phyloP scores from a whole-genome alignment of 208 protist genomes.

The Trichomonas gallinae region DNA sequence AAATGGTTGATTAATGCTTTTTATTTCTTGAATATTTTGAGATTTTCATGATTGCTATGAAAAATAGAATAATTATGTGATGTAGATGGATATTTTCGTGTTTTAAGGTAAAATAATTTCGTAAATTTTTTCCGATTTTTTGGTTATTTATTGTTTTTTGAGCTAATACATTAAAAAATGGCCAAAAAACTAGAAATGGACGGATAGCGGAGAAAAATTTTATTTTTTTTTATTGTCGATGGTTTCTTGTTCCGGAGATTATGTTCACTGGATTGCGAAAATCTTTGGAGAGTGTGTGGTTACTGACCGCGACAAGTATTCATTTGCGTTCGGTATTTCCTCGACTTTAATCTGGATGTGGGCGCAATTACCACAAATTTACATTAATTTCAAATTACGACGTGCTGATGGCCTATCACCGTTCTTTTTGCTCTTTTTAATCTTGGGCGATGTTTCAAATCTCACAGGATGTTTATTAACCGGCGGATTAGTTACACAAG shows the following conservation, averaged over 20 bases:
- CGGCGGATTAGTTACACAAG: neutral
- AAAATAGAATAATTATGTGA: too few species aligned
- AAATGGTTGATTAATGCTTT: too few species aligned
- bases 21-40: too few species aligned
- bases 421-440: neutral
- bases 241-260: neutral
- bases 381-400: neutral
- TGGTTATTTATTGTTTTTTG: too few species aligned
- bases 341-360: slow-evolving; percentile 11
- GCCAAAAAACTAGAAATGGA: too few species aligned
- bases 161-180: too few species aligned
- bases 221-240: neutral
- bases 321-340: neutral
- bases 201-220: too few species aligned
- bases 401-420: neutral
- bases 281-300: neutral
- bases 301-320: neutral
- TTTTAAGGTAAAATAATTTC: too few species aligned
- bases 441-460: neutral
- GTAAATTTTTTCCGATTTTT: too few species aligned
- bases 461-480: neutral
- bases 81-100: too few species aligned
- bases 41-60: too few species aligned
- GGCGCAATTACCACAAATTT: neutral
- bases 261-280: neutral